phyloP scores from a whole-genome alignment of 306 rosid species.

The Trifolium subterraneum region DNA sequence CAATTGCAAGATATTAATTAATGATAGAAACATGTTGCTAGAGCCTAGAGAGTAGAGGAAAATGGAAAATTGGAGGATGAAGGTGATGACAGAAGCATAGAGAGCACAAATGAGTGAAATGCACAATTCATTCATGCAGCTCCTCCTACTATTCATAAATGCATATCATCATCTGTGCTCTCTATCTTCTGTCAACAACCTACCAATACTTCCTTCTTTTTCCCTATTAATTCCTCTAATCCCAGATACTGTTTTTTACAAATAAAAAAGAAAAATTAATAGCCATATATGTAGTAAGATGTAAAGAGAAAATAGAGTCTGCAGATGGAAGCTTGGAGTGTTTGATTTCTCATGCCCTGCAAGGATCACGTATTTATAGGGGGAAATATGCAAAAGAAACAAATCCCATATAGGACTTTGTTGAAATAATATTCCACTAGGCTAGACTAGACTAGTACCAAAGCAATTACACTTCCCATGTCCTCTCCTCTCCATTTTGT shows the following conservation, averaged over 20 bases:
- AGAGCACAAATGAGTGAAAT: slow-evolving; percentile 66
- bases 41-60: background rate
- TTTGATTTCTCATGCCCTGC: background rate
- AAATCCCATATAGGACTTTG: slow-evolving; percentile 32
- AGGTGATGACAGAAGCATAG: slow-evolving; percentile 68
- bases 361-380: slow-evolving; percentile 9
- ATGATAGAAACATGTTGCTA: background rate
- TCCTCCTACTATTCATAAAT: background rate
- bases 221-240: background rate
- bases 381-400: background rate
- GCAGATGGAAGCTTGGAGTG: background rate
- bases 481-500: slow-evolving; percentile 20
- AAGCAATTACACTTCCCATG: slow-evolving; percentile 30
- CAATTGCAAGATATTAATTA: background rate
- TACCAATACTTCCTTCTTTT: background rate
- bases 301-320: slow-evolving; percentile 13
- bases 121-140: slow-evolving; percentile 32
- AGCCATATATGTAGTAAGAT: background rate
- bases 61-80: slow-evolving; percentile 37
- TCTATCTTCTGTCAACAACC: slow-evolving; percentile 99
- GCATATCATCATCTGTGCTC: slow-evolving; percentile 87
- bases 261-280: background rate
- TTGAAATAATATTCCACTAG: slow-evolving; percentile 22
- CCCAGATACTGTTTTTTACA: background rate
- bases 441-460: slow-evolving; percentile 17